phyloP scores from a whole-genome alignment of 192 early-diverging fungal species.

The Gamsiella multidivaricata region DNA sequence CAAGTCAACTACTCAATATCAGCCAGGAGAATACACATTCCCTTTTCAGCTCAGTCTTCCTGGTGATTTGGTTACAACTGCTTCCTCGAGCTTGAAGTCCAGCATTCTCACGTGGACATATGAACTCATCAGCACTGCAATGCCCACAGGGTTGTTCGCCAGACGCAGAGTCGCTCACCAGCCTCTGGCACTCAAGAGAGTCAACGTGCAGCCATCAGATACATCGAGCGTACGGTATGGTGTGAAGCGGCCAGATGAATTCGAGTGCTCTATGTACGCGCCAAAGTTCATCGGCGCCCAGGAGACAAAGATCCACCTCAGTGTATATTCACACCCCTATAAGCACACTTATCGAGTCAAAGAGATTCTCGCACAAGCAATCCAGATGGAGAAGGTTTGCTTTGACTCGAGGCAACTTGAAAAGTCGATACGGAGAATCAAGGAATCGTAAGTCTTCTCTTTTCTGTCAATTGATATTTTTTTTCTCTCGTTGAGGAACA shows the following conservation, averaged over 20 bases:
- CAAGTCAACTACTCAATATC: slow-evolving; percentile 10
- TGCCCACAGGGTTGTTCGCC: slow-evolving; percentile 15
- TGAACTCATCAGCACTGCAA: neutral
- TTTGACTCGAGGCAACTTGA: neutral
- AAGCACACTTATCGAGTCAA: slow-evolving; percentile 8
- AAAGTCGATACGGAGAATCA: neutral
- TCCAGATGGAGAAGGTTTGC: slow-evolving; percentile 18
- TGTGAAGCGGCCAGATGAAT: slow-evolving; percentile 9
- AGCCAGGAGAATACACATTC: slow-evolving; percentile 13
- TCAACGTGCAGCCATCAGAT: slow-evolving; percentile 30
- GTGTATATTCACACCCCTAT: slow-evolving; percentile 15
- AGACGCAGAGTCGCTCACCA: slow-evolving; percentile 15
- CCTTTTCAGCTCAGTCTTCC: slow-evolving; percentile 21
- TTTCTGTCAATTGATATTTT: no score
- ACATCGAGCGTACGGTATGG: slow-evolving; percentile 7
- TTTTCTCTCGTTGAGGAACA: no score
- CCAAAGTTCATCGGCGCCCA: slow-evolving; percentile 23
- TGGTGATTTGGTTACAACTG: slow-evolving; percentile 16
- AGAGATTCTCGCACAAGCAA: slow-evolving; percentile 7
- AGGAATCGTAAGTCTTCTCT: neutral
- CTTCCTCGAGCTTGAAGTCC: slow-evolving; percentile 1
- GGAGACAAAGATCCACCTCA: slow-evolving; percentile 4
- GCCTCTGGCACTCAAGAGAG: slow-evolving; percentile 6
- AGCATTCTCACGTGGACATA: slow-evolving; percentile 10
- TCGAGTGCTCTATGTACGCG: slow-evolving; percentile 33